Evolutionary conservation across 768 basidiomycete genomes (phyloP).

Genomic region (Nevesoporus exiguus): DNA sequence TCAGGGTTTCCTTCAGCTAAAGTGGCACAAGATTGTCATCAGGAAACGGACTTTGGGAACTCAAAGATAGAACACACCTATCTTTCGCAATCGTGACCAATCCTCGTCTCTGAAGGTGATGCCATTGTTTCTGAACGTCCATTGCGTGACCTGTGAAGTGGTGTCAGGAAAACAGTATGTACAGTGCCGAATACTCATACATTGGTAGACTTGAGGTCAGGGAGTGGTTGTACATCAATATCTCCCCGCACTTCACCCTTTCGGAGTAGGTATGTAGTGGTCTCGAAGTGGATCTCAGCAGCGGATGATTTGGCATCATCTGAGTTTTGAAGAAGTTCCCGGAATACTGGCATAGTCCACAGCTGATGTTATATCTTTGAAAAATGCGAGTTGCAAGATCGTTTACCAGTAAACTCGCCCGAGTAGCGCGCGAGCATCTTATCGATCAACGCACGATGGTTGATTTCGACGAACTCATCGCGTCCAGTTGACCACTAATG

Average conservation of each 20-base stretch:
- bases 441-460: neutral
- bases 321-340: constrained; percentile 94
- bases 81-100: constrained; percentile 1
- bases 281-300: constrained; percentile 81
- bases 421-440: neutral
- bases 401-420: constrained; percentile 75
- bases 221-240: constrained; percentile 32
- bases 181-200: constrained; percentile 35
- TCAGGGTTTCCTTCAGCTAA: constrained; percentile 27
- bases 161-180: neutral
- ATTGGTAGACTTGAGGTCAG: constrained; percentile 61
- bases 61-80: neutral
- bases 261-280: constrained; percentile 43
- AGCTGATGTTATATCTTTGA: neutral
- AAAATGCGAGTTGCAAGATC: neutral
- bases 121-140: constrained; percentile 89
- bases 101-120: constrained; percentile 55
- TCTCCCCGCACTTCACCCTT: constrained; percentile 3
- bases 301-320: constrained; percentile 80
- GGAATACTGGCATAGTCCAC: constrained; percentile 47
- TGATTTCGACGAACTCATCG: neutral
- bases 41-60: neutral
- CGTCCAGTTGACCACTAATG: neutral
- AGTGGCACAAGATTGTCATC: neutral
- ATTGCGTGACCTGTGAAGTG: constrained; percentile 60